Evolutionary conservation across 257 asterid genomes (phyloP), one percentile per base, ranked within the genome.

Genomic region (Gentiana dahurica): DNA sequence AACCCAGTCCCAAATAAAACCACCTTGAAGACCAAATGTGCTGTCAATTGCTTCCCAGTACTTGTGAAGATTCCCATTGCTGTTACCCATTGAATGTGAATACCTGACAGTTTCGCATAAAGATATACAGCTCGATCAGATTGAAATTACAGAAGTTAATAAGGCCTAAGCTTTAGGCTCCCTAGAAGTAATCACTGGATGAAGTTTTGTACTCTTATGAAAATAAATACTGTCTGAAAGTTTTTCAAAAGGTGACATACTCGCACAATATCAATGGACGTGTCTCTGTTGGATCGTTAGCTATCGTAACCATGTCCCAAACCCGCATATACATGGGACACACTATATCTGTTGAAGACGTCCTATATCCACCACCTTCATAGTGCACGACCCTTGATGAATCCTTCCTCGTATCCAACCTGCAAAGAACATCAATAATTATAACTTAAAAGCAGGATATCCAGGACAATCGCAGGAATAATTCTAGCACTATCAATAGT

Each of bases 1-100:
- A 83, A 74, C 98, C 98, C 98, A 91, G 37, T 91, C 98, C 98
- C 98, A 91, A 56, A 91, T 87, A 75, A 91, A 87, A 61, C 98
- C 98, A 68, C 98, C 98, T 72, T 91, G 98, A 41, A 91, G 92
- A 67, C 98, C 98, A 76, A 91, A 85, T 36, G 92, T 91, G 82
- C 60, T 79, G 77, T 91, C 98, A 64, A 91, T 87, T 68, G 97
- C 97, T 85, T 91, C 95, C 98, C 98, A 87, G 70, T 91, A 87
- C 70, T 85, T 79, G 32, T 76, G 76, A 71, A 91, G 83, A 79
- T 83, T 87, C n/a, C 95, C 98, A 5, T 68, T 91, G 86, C 98
- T 91, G 84, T 91, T 91, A 58, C 98, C 96, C 98, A 91, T 91
- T 34, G 98, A 69, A 79, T 91, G 98, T 5, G 94, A 78, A 70